These are phyloP conservation scores for Calocera cornea DNA, from an alignment of 768 basidiomycete species.

Conservation along the genomic window DNA sequence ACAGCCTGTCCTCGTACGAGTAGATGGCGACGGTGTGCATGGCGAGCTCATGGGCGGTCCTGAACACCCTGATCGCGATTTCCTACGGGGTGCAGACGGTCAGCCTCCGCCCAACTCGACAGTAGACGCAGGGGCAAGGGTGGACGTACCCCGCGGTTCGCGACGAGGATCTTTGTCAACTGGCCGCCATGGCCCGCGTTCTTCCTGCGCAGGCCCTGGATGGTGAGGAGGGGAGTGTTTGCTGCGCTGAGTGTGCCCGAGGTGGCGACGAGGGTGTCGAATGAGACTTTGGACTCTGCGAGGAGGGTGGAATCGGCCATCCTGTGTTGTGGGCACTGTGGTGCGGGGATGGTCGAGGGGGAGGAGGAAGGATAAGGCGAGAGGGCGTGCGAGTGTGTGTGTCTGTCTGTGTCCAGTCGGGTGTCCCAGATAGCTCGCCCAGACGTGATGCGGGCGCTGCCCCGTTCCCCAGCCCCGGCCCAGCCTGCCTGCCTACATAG, in stretches of 20 bases:
- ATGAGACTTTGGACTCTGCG: neutral
- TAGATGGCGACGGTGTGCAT: slow-evolving; percentile 99
- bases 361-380: neutral
- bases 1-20: slow-evolving; percentile 91
- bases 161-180: slow-evolving; percentile 81
- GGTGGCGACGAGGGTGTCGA: neutral
- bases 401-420: neutral
- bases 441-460: neutral
- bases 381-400: neutral
- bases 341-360: neutral
- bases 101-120: too few species aligned
- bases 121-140: too few species aligned
- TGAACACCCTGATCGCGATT: slow-evolving; percentile 98
- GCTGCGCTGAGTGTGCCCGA: slow-evolving; percentile 38
- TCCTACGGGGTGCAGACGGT: too few species aligned
- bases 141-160: slow-evolving; percentile 80
- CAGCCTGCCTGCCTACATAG: too few species aligned
- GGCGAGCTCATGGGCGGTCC: slow-evolving; percentile 94
- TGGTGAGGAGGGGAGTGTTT: slow-evolving; percentile 77
- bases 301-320: neutral
- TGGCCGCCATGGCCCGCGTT: slow-evolving; percentile 82
- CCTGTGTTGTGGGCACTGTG: neutral
- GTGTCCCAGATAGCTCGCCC: neutral
- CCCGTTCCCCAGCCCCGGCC: neutral
- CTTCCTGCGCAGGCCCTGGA: slow-evolving; percentile 82